phyloP scores from a whole-genome alignment of 1,284 basidiomycete species.

The Ganoderma meredithae region DNA sequence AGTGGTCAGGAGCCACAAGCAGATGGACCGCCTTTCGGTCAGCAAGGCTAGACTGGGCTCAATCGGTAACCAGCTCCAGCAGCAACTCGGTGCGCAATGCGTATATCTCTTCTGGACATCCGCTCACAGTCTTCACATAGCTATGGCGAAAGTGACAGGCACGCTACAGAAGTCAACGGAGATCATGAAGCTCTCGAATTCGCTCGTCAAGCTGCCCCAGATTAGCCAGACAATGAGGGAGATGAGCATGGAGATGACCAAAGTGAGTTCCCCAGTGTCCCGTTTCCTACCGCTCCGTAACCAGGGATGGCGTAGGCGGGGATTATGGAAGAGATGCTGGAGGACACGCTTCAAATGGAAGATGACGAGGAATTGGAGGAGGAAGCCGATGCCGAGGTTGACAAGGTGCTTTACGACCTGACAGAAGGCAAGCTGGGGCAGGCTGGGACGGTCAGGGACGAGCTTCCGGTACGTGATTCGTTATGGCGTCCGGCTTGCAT shows the following conservation, averaged over 20 bases:
- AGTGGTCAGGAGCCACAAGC: conserved; percentile 94
- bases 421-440: conserved; percentile 96
- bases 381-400: conserved; percentile 97
- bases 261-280: conserved; percentile 56
- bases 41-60: conserved; percentile 94
- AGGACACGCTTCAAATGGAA: conserved; percentile 85
- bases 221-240: conserved; percentile 94
- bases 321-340: conserved; percentile 94
- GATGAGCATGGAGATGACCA: conserved; percentile 99
- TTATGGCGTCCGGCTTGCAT: not conserved
- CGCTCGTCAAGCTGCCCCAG: conserved; percentile 91
- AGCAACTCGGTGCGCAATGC: conserved; percentile 83
- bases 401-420: conserved; percentile 95
- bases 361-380: conserved; percentile 96
- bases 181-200: conserved; percentile 98
- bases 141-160: conserved; percentile 97
- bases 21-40: conserved; percentile 91
- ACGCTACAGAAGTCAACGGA: conserved; percentile 97
- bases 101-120: conserved; percentile 2
- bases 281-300: not conserved
- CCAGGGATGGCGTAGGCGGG: conserved; percentile 71
- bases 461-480: conserved; percentile 75
- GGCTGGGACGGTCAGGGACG: conserved; percentile 75
- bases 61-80: conserved; percentile 89
- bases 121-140: conserved; percentile 49